Evolutionary conservation across 2,329 filamentous ascomycete genomes (phyloP).

Genomic region (Aureobasidium uvarum): DNA sequence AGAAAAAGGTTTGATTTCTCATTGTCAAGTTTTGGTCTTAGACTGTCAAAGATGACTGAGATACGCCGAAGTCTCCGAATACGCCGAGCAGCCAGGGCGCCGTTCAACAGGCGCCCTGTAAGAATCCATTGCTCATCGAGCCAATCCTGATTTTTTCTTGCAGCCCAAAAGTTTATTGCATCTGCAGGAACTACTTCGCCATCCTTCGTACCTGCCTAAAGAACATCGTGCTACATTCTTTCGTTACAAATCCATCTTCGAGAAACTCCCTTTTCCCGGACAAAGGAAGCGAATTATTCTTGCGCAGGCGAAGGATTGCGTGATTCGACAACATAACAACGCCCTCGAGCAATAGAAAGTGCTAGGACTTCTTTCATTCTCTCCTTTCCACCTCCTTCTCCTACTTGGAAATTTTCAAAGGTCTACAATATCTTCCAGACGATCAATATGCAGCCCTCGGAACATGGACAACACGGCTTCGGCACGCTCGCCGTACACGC

Average conservation of each 20-base stretch:
- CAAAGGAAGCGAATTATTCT: constrained; percentile 3
- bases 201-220: constrained; percentile 8
- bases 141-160: constrained; percentile 6
- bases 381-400: neutral
- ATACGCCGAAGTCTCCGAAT: neutral
- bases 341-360: neutral
- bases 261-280: neutral
- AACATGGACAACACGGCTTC: constrained; percentile 63
- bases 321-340: constrained; percentile 21
- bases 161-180: neutral
- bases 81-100: constrained; percentile 10
- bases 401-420: neutral
- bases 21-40: constrained; percentile 9
- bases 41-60: neutral
- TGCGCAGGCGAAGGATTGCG: constrained; percentile 14
- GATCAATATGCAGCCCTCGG: constrained; percentile 14
- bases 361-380: neutral
- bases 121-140: constrained; percentile 14
- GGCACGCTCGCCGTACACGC: constrained; percentile 95
- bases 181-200: constrained; percentile 14
- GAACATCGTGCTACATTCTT: neutral
- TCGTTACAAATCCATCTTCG: constrained; percentile 17
- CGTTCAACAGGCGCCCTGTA: neutral
- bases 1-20: constrained; percentile 12
- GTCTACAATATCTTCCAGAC: neutral